phyloP scores from a whole-genome alignment of 176 grass and related monocot species.

The Secale cereale region DNA sequence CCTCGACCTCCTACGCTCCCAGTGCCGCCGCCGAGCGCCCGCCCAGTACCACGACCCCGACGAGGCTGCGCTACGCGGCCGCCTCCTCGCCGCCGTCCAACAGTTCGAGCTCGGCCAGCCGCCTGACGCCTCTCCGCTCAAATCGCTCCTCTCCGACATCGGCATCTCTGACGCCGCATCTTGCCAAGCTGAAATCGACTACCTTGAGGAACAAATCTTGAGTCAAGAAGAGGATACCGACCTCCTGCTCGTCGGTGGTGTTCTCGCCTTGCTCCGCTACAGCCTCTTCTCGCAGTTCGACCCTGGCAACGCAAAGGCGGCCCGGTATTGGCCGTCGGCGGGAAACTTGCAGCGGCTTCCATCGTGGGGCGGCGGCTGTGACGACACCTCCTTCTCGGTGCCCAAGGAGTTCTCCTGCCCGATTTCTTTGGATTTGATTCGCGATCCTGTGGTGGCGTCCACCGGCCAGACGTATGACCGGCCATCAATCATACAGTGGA shows the following conservation, averaged over 20 bases:
- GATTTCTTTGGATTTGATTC: conserved; percentile 90
- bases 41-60: conserved; percentile 45
- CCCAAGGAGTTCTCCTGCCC: conserved; percentile 97
- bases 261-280: conserved; percentile 70
- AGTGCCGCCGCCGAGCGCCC: conserved; percentile 36
- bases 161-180: conserved; percentile 43
- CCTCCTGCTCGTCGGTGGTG: conserved; percentile 54
- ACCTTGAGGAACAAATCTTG: conserved; percentile 82
- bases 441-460: conserved; percentile 72
- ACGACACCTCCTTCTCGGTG: conserved; percentile 65
- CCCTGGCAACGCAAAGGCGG: conserved; percentile 18
- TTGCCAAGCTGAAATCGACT: conserved; percentile 73
- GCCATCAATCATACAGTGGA: conserved; percentile 88
- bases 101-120: conserved; percentile 47
- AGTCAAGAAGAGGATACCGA: conserved; percentile 78
- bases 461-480: conserved; percentile 95
- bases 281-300: conserved; percentile 76
- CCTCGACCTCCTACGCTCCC: conserved; percentile 50
- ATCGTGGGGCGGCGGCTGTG: conserved; percentile 42
- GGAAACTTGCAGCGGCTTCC: conserved; percentile 46
- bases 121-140: conserved; percentile 37
- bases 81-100: conserved; percentile 46
- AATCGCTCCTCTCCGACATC: conserved; percentile 47
- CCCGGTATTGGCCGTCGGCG: conserved; percentile 22
- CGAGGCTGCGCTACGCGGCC: conserved; percentile 47